These are phyloP conservation scores for Singerocomus rubriflavus DNA, from an alignment of 1,284 basidiomycete species.

Conservation along the genomic window DNA sequence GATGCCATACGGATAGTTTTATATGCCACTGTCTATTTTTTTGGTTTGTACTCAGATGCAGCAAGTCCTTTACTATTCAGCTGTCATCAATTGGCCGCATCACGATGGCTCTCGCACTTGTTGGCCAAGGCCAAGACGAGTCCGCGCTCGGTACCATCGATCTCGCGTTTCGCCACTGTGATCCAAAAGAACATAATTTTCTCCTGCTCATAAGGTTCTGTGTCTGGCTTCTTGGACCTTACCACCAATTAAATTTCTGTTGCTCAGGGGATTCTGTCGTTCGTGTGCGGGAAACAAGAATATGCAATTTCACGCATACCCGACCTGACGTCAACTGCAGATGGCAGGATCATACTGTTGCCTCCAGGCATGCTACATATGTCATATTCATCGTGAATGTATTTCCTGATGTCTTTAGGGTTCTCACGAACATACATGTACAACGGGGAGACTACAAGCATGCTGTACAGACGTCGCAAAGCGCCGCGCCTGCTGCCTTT, in stretches of 20 bases:
- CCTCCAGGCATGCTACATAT: not conserved
- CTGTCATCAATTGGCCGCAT: constrained; percentile 2
- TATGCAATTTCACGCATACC: constrained; percentile 1
- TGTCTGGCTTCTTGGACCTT: too few species aligned
- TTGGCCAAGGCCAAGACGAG: not conserved
- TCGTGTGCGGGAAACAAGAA: not conserved
- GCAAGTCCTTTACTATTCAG: constrained; percentile 1
- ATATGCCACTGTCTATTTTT: not conserved
- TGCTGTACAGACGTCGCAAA: not conserved
- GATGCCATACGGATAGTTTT: constrained; percentile 3
- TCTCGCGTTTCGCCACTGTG: not conserved
- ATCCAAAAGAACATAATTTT: not conserved
- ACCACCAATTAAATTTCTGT: not conserved
- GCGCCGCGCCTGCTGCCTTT: not conserved
- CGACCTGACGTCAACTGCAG: not conserved
- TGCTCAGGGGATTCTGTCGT: constrained; percentile 1
- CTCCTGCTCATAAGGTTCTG: constrained; percentile 4
- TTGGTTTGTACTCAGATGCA: not conserved
- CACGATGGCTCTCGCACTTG: constrained; percentile 3
- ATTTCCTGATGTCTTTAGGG: not conserved
- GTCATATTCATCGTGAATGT: not conserved
- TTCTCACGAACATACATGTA: not conserved
- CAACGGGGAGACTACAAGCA: not conserved
- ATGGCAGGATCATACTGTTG: not conserved
- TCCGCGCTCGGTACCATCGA: not conserved